Evolutionary conservation across 1,284 basidiomycete species (phyloP).

Genomic region (Ceratobasidium sp.): DNA sequence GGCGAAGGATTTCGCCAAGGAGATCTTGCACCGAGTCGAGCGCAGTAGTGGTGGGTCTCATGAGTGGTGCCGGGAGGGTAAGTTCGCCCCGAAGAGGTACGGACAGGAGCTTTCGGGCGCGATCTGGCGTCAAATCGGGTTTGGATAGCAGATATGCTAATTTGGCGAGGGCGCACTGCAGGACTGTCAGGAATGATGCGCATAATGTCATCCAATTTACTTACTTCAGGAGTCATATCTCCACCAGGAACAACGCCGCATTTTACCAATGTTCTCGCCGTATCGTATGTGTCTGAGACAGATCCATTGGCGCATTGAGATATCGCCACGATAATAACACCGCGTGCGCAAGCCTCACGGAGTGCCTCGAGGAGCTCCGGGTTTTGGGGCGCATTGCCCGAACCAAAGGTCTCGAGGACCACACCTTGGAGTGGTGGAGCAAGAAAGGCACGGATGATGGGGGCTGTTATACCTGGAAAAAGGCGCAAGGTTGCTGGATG

Average conservation of each 20-base stretch:
- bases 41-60: constrained; percentile 59
- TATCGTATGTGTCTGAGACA: constrained; percentile 83
- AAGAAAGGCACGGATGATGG: constrained; percentile 78
- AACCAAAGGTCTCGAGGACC: constrained; percentile 89
- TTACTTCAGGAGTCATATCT: constrained; percentile 94
- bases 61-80: constrained; percentile 62
- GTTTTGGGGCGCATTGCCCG: constrained; percentile 85
- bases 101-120: constrained; percentile 81
- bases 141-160: constrained; percentile 90
- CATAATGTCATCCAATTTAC: constrained; percentile 32
- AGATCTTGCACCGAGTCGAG: constrained; percentile 71
- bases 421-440: constrained; percentile 78
- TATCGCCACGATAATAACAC: constrained; percentile 89
- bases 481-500: constrained; percentile 75
- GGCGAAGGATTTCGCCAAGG: constrained; percentile 72
- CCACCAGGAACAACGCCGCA: constrained; percentile 81
- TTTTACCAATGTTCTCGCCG: constrained; percentile 76
- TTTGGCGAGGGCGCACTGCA: constrained; percentile 86
- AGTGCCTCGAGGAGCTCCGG: constrained; percentile 74
- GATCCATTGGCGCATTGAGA: constrained; percentile 88
- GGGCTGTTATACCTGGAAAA: constrained; percentile 85
- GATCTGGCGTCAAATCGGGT: constrained; percentile 70
- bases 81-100: constrained; percentile 89
- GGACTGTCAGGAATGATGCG: not conserved
- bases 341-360: constrained; percentile 81